Evolutionary conservation across 2,329 filamentous ascomycete species (phyloP), one percentile per base, ranked within the genome.

Genomic region (Tolypocladium endophyticum): DNA sequence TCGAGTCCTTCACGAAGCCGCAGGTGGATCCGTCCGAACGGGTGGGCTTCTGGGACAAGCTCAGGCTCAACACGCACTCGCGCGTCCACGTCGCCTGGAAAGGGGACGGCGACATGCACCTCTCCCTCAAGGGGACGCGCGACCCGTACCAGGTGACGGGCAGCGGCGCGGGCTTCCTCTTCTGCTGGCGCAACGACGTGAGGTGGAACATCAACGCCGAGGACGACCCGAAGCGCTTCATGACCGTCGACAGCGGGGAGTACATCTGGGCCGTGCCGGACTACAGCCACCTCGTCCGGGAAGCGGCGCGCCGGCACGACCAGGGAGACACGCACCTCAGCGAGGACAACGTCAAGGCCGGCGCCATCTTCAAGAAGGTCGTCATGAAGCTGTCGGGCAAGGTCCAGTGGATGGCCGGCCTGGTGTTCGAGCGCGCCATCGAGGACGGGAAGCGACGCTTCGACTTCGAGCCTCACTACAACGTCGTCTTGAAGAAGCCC

Each of bases 11-110:
- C 71, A 97, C 93, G 0, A 99, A 99, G 71, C 91, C 93, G 9
- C 92, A 93, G 63, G 81, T 97, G 35, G 95, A 99, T 71, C 88
- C 90, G 1, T 97, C 94, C 0, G 95, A 99, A 64, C 83, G 89
- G 59, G 91, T 96, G 55, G 94, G 94, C 3, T 99, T 99, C 77
- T 99, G 94, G 94, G 94, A 99, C 75, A 99, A 99, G 79, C 92
- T 99, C 57, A 83, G 94, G 59, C 81, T 99, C 43, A 92, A 88
- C 67, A 96, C 97, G 72, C 94, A 99, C 73, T 97, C 95, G 1
- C 86, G 91, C 25, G 85, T 97, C 61, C 88, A 87, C 58, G 85
- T 96, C 39, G 84, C 90, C 4, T 99, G 95, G 94, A 94, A 90
- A 69, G 92, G 91, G 14, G 93, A 96, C 70, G 95, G 95, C 6